phyloP scores from a whole-genome alignment of 2,329 filamentous ascomycete species.

The Fusarium transvaalense region DNA sequence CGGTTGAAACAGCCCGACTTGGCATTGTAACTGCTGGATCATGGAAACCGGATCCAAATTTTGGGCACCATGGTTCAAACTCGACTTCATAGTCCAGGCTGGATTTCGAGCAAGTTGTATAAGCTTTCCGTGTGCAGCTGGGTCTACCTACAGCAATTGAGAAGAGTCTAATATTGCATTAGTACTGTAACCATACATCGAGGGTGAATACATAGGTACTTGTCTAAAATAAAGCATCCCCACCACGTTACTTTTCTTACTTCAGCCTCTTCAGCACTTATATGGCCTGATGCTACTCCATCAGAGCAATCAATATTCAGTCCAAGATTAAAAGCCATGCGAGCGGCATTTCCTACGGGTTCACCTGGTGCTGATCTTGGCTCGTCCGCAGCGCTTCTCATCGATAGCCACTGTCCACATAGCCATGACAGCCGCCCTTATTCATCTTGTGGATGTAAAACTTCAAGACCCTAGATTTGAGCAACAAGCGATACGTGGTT shows the following conservation, averaged over 20 bases:
- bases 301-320: not conserved
- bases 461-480: not conserved
- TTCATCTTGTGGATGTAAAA: not conserved
- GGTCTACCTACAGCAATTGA: too few species aligned
- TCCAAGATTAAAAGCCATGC: constrained; percentile 7
- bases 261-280: not conserved
- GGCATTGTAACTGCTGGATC: too few species aligned
- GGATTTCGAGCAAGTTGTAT: too few species aligned
- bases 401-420: not conserved
- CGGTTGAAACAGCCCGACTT: too few species aligned
- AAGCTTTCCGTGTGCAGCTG: too few species aligned
- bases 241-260: not conserved
- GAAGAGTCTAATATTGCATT: too few species aligned
- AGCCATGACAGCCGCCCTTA: constrained; percentile 2
- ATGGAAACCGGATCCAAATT: too few species aligned
- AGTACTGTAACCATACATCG: too few species aligned
- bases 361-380: too few species aligned
- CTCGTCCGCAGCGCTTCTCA: not conserved
- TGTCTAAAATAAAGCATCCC: not conserved
- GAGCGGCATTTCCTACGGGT: not conserved
- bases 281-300: not conserved
- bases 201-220: not conserved
- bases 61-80: too few species aligned
- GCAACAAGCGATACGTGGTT: not conserved
- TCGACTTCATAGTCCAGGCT: too few species aligned